A percentile compares a stretch with the other conserved stretches of the same genome.
phyloP scores from a whole-genome alignment of 106 monocot genomes.

The Platanthera zijinensis region DNA sequence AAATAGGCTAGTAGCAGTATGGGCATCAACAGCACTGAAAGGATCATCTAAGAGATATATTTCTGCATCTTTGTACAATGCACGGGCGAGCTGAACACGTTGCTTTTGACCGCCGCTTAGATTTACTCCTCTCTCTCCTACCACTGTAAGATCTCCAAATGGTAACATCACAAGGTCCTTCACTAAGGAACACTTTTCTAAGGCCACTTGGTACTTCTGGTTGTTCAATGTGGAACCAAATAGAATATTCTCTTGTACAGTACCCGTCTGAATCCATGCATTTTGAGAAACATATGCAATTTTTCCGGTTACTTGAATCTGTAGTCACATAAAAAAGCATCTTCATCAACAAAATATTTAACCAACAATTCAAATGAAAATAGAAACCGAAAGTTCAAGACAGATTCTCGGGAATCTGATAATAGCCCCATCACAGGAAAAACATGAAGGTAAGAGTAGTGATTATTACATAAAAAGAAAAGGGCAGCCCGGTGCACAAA shows the following conservation, averaged over 20 bases:
- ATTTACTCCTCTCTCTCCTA: conserved; percentile 86
- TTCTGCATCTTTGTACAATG: conserved; percentile 80
- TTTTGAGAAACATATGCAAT: conserved; percentile 69
- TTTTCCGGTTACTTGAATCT: conserved; percentile 52
- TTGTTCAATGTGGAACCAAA: conserved; percentile 57
- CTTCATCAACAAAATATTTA: not conserved
- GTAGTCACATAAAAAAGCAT: conserved; percentile 9
- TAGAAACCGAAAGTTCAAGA: not conserved
- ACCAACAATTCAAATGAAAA: not conserved
- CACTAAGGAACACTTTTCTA: conserved; percentile 61
- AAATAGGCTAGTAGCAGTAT: conserved; percentile 52
- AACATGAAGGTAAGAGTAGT: too few species aligned
- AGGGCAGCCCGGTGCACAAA: not conserved
- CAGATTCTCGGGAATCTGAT: not conserved
- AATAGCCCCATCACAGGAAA: not conserved
- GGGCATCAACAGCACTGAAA: conserved; percentile 95
- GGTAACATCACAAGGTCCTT: conserved; percentile 77
- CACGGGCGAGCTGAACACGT: conserved; percentile 86
- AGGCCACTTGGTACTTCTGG: conserved; percentile 40
- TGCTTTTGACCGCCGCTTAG: conserved; percentile 97
- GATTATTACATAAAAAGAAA: not conserved
- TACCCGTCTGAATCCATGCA: conserved; percentile 76
- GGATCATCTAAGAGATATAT: conserved; percentile 87
- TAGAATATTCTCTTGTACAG: conserved; percentile 57
- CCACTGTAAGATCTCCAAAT: conserved; percentile 80